A percentile compares a stretch with the other conserved stretches of the same genome.
These are phyloP conservation scores for Aspergillus sclerotioniger DNA, from an alignment of 495 filamentous ascomycete species.

Conservation along the genomic window DNA sequence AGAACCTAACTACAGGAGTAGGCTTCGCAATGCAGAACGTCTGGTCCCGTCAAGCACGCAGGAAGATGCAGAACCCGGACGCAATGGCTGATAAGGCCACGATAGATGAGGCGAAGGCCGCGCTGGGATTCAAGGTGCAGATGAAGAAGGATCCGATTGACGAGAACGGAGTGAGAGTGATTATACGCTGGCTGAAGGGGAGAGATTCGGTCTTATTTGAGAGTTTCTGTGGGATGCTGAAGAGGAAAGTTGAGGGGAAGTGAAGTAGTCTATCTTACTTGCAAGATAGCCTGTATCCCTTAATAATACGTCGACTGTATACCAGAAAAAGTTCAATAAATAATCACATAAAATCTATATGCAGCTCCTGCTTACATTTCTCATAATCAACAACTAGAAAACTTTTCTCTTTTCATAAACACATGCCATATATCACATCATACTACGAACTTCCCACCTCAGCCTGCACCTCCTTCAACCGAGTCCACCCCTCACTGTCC, in stretches of 20 bases:
- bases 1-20: slow-evolving; percentile 41
- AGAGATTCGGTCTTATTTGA: slow-evolving; percentile 75
- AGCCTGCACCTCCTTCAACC: slow-evolving; percentile 50
- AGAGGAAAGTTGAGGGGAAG: slow-evolving; percentile 45
- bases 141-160: slow-evolving; percentile 27
- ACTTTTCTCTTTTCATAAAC: not conserved
- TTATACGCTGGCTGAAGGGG: slow-evolving; percentile 74
- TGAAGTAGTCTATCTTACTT: too few relatives aligned
- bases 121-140: slow-evolving; percentile 48
- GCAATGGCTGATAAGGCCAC: slow-evolving; percentile 21
- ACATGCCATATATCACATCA: not conserved
- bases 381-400: not conserved
- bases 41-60: slow-evolving; percentile 68
- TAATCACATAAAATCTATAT: not conserved
- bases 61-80: slow-evolving; percentile 42
- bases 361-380: not conserved
- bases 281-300: too few relatives aligned
- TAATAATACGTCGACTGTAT: too few relatives aligned
- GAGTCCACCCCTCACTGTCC: slow-evolving; percentile 66
- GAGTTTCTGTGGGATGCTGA: slow-evolving; percentile 82
- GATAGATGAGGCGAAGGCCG: slow-evolving; percentile 30
- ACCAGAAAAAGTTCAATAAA: not conserved
- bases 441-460: slow-evolving; percentile 28
- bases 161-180: slow-evolving; percentile 33
- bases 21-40: slow-evolving; percentile 63